Evolutionary conservation across 202 grass and related monocot species (phyloP).

Genomic region (Musa balbisiana): DNA sequence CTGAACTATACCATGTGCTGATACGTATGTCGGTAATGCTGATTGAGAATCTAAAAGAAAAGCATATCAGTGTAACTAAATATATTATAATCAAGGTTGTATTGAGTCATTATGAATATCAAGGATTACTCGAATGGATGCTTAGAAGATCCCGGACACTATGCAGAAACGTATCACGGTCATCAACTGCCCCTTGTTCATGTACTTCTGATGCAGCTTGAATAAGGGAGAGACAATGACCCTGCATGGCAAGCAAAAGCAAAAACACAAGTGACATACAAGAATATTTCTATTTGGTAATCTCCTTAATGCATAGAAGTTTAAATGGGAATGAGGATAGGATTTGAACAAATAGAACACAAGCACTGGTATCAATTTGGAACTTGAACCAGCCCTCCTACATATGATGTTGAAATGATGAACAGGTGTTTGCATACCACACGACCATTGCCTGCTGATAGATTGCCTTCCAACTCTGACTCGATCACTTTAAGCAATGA

Average conservation of each 20-base stretch:
- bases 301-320: not conserved
- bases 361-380: not conserved
- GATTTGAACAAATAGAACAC: not conserved
- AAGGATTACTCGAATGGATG: slow-evolving; percentile 51
- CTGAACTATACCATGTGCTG: slow-evolving; percentile 70
- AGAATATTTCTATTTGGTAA: slow-evolving; percentile 26
- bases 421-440: slow-evolving; percentile 35
- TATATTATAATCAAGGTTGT: not conserved
- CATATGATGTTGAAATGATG: not conserved
- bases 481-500: slow-evolving; percentile 70
- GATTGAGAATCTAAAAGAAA: slow-evolving; percentile 44
- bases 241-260: slow-evolving; percentile 27
- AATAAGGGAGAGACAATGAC: slow-evolving; percentile 53
- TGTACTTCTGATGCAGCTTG: slow-evolving; percentile 51
- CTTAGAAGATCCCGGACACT: slow-evolving; percentile 70
- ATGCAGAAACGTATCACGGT: slow-evolving; percentile 74
- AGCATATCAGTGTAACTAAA: slow-evolving; percentile 9
- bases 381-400: not conserved
- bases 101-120: not conserved
- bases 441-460: slow-evolving; percentile 45
- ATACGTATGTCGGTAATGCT: slow-evolving; percentile 56
- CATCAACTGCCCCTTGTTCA: slow-evolving; percentile 87
- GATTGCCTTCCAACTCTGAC: slow-evolving; percentile 68
- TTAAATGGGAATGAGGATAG: not conserved
- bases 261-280: not conserved